A percentile compares a stretch with the other conserved stretches of the same genome.
Conservation (phyloP, 2,329 filamentous ascomycete species). For the Rutstroemia sp. region DNA sequence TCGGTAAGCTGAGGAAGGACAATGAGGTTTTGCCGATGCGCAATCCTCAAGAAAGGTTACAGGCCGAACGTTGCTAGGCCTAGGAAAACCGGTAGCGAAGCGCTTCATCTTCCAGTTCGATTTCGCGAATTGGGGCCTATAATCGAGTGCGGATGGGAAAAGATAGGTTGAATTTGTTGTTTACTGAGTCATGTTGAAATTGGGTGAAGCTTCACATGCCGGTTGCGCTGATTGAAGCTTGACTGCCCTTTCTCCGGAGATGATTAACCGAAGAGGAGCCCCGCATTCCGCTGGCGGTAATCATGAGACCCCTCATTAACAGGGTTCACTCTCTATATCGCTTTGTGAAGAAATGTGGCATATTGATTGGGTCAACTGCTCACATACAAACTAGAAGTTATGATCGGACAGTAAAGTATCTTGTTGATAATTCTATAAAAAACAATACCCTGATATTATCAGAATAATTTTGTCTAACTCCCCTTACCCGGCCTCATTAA, state of each 20-base stretch:
- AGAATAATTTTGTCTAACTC: slow-evolving; percentile 8
- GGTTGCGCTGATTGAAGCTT: background rate
- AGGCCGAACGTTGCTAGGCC: slow-evolving; percentile 10
- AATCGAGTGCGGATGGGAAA: too few relatives aligned
- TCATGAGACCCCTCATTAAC: background rate
- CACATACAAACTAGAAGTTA: background rate
- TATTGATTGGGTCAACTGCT: background rate
- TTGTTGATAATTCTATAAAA: background rate
- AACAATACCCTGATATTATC: slow-evolving; percentile 2
- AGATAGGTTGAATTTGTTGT: background rate
- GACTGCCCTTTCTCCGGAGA: background rate
- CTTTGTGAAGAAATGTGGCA: background rate
- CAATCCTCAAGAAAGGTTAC: slow-evolving; percentile 5
- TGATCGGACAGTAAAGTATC: background rate
- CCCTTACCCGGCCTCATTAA: slow-evolving; percentile 1
- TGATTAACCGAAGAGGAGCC: background rate
- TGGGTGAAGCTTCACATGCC: slow-evolving; percentile 1
- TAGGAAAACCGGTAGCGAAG: slow-evolving; percentile 18
- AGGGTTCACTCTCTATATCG: background rate
- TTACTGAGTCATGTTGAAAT: background rate
- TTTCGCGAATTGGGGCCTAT: too few relatives aligned
- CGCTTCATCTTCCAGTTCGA: slow-evolving; percentile 19
- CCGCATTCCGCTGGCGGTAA: background rate
- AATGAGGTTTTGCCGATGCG: background rate
- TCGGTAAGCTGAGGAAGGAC: background rate